Evolutionary conservation across 768 basidiomycete species (phyloP).

Genomic region (Rickenella mellea): DNA sequence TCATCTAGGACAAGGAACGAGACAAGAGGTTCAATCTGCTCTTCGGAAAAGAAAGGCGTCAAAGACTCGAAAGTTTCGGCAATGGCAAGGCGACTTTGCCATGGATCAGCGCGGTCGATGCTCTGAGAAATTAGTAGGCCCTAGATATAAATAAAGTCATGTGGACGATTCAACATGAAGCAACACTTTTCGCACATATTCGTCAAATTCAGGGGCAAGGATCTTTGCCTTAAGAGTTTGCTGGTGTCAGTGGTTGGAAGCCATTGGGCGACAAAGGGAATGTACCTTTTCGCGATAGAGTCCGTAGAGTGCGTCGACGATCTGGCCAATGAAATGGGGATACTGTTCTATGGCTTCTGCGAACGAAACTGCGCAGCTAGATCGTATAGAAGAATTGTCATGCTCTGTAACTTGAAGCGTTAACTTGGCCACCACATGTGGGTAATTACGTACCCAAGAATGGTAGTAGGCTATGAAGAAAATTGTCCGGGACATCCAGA

Average conservation of each 20-base stretch:
- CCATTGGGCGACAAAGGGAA: background rate
- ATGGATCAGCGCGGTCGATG: constrained; percentile 83
- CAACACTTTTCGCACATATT: constrained; percentile 59
- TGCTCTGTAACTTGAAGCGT: constrained; percentile 43
- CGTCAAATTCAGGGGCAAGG: constrained; percentile 85
- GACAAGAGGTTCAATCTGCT: constrained; percentile 65
- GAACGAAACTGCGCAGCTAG: constrained; percentile 60
- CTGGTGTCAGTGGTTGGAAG: background rate
- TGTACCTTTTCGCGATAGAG: constrained; percentile 79
- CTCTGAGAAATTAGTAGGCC: constrained; percentile 90
- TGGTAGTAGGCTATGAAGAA: constrained; percentile 44
- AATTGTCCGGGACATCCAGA: constrained; percentile 69
- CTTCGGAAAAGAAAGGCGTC: constrained; percentile 53
- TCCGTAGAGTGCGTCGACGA: constrained; percentile 46
- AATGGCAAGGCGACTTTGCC: constrained; percentile 71
- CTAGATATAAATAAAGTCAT: constrained; percentile 26
- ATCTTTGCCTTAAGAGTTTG: constrained; percentile 54
- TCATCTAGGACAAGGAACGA: constrained; percentile 77
- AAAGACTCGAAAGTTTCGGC: constrained; percentile 58
- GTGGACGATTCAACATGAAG: background rate
- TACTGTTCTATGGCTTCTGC: constrained; percentile 68
- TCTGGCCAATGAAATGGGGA: constrained; percentile 43
- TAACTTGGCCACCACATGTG: background rate
- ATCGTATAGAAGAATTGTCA: constrained; percentile 71
- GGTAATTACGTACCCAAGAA: constrained; percentile 54